Base-by-base conservation (phyloP, 345 rosid genomes). In the Orychophragmus violaceus region DNA sequence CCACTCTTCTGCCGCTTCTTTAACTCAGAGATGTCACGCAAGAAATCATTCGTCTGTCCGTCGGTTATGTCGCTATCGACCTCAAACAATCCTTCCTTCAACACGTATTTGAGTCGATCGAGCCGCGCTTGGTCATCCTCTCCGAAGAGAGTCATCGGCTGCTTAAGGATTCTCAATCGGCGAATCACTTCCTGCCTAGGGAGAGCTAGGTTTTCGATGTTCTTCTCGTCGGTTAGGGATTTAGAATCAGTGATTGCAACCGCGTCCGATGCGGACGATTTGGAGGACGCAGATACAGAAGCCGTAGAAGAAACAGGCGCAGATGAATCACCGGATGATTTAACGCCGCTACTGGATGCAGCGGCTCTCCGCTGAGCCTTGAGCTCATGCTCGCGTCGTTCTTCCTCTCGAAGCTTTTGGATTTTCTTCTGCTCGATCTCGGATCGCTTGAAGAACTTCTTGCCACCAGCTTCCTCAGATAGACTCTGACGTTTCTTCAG, bases 1-100 rank as follows among this genome's bases (percentile, higher is more conserved):
- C 97, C 97, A 25, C 77, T 81, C 85, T 90, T 94, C 87, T 94
- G 99, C 77, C 96, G 69, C 79, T 94, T 94, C 79, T 86, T 82
- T 46, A 90, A 75, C 85, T 94, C 99, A 10, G 82, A 89, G 5
- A 94, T 88, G 42, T 94, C 99, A 2, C 99, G 88, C 64, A 88
- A 77, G 81, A 94, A 94, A 71, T 94, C 99, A 13, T 94, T 94
- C 24, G 97, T 94, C 74, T 94, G 97, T 2, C 99, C 99, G 59
- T 90, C 99, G 0, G 85, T 90, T 81, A 87, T 79, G 30, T 94
- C 99, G 45, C 89, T 90, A 52, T 94, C 97, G 10, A 94, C 96
- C 81, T 94, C 99, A 51, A 94, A 94, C 23, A 78, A 62, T 27
- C 99, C 99, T 1, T 90, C 85, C 37, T 86, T 90, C 63, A 94